Evolutionary conservation across 768 basidiomycete species (phyloP).

Genomic region (Lepiota venenata): DNA sequence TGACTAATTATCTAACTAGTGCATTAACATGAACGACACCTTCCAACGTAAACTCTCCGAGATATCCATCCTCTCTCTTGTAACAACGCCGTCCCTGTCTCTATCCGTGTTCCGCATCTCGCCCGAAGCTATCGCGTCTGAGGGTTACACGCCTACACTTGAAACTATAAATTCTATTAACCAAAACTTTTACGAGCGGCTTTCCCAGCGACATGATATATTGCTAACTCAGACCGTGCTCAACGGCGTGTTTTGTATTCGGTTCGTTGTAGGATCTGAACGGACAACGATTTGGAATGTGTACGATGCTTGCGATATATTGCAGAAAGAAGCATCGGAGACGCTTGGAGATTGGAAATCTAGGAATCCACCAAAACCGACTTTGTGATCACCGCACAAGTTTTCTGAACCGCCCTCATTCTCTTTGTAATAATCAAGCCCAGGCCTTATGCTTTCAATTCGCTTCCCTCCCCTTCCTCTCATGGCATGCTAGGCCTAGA

Average conservation of each 20-base stretch:
- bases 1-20: conserved; percentile 33
- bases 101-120: conserved; percentile 74
- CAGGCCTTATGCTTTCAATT: too few species aligned
- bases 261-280: conserved; percentile 73
- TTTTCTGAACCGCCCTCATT: too few species aligned
- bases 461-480: too few species aligned
- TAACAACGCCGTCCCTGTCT: conserved; percentile 68
- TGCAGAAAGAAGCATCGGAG: conserved; percentile 54
- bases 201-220: conserved; percentile 62
- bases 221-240: conserved; percentile 77
- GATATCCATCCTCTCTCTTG: conserved; percentile 56
- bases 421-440: too few species aligned
- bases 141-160: conserved; percentile 19
- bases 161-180: conserved; percentile 65
- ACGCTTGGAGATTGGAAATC: conserved; percentile 40
- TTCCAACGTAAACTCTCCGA: conserved; percentile 54
- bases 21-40: conserved; percentile 53
- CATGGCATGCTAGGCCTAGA: too few species aligned
- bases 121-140: conserved; percentile 23
- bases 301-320: conserved; percentile 49
- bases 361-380: too few species aligned
- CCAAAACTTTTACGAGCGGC: conserved; percentile 49
- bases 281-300: conserved; percentile 67
- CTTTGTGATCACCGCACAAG: too few species aligned
- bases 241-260: conserved; percentile 69